These are phyloP conservation scores for Auxenochlorella pyrenoidosa DNA, from an alignment of 139 green algal species.

Conservation along the genomic window DNA sequence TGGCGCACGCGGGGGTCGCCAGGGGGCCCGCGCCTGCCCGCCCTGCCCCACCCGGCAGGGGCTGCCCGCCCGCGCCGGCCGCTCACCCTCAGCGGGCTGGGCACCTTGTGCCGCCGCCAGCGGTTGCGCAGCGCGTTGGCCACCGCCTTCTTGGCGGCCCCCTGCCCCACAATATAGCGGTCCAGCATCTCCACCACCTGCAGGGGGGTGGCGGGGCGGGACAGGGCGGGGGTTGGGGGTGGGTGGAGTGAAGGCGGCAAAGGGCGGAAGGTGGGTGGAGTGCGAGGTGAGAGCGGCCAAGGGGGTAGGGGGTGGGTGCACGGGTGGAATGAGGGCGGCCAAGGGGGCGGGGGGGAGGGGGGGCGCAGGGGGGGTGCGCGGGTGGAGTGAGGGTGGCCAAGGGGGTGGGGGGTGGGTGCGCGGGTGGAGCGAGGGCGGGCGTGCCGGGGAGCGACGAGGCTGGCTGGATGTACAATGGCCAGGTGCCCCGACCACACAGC, in stretches of 20 bases:
- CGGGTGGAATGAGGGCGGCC: no score
- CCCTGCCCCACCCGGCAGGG: neutral
- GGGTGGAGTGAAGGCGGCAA: neutral
- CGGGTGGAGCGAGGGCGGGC: no score
- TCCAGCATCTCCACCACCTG: slow-evolving; percentile 86
- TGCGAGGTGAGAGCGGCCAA: no score
- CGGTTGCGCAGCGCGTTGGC: slow-evolving; percentile 94
- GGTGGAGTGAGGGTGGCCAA: no score
- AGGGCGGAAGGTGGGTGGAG: neutral
- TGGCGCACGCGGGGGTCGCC: neutral
- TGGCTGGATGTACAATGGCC: no score
- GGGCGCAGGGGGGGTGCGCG: no score
- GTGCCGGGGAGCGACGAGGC: no score
- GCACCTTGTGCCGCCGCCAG: slow-evolving; percentile 89
- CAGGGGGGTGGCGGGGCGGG: slow-evolving; percentile 60
- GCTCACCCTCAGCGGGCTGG: slow-evolving; percentile 53
- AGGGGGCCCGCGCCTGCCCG: neutral
- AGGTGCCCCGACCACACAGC: no score
- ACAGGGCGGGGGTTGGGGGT: slow-evolving; percentile 45
- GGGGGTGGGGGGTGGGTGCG: no score
- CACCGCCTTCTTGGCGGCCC: slow-evolving; percentile 91
- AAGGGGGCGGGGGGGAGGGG: no score
- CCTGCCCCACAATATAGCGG: slow-evolving; percentile 89
- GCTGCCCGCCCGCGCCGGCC: neutral
- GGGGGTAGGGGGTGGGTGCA: no score